These are phyloP conservation scores for Xanthoceras sorbifolium DNA, from an alignment of 345 rosid species.

Conservation along the genomic window DNA sequence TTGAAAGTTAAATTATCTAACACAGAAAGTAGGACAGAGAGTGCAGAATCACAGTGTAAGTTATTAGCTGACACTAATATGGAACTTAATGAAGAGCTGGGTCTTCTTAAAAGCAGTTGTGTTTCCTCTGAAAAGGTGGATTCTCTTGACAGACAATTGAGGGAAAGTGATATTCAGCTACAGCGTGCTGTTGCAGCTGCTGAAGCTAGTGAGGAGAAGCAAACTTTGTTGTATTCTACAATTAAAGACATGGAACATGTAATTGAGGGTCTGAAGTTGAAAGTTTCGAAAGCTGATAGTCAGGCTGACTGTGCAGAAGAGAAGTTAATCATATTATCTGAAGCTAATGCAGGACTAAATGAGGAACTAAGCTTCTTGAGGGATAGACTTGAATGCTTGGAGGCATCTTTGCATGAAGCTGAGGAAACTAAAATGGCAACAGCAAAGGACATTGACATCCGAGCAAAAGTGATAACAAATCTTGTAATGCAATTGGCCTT, in stretches of 20 bases:
- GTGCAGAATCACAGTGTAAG: slow-evolving; percentile 55
- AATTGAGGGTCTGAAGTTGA: slow-evolving; percentile 75
- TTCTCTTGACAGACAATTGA: slow-evolving; percentile 61
- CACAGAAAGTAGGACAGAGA: slow-evolving; percentile 53
- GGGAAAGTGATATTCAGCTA: slow-evolving; percentile 64
- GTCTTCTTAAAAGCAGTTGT: slow-evolving; percentile 46
- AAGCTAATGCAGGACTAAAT: slow-evolving; percentile 68
- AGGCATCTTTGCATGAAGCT: slow-evolving; percentile 63
- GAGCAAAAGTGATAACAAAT: slow-evolving; percentile 72
- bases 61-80: slow-evolving; percentile 45
- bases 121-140: slow-evolving; percentile 54
- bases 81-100: slow-evolving; percentile 56
- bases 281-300: slow-evolving; percentile 67
- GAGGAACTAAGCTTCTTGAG: slow-evolving; percentile 70
- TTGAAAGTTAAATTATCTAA: slow-evolving; percentile 45
- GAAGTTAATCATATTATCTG: slow-evolving; percentile 73
- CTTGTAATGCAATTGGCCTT: slow-evolving; percentile 68
- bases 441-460: slow-evolving; percentile 66
- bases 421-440: slow-evolving; percentile 69
- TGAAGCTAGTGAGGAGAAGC: slow-evolving; percentile 89
- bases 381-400: slow-evolving; percentile 62
- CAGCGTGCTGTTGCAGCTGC: slow-evolving; percentile 78
- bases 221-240: slow-evolving; percentile 61
- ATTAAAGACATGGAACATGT: slow-evolving; percentile 80
- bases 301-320: slow-evolving; percentile 78